A percentile compares a stretch with the other conserved stretches of the same genome.
These are phyloP conservation scores for Kazachstania martiniae DNA, from an alignment of 805 yeast species.

Conservation along the genomic window DNA sequence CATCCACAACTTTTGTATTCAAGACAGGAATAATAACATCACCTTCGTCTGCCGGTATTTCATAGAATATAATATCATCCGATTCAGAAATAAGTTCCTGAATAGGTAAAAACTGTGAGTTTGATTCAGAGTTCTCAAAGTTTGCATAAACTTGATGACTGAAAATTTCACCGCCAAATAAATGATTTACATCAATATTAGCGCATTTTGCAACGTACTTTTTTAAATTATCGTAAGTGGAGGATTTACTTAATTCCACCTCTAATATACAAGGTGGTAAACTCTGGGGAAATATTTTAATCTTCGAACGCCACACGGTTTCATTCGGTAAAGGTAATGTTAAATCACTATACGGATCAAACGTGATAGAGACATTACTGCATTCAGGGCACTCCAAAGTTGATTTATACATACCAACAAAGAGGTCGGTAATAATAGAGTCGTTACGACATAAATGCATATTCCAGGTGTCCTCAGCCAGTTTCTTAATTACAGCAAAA, in stretches of 20 bases:
- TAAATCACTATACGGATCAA: conserved; percentile 87
- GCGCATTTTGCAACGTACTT: conserved; percentile 44
- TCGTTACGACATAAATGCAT: conserved; percentile 73
- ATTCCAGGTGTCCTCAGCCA: conserved; percentile 74
- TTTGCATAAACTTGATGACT: conserved; percentile 57
- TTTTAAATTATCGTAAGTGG: conserved; percentile 55
- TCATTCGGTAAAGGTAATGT: conserved; percentile 81
- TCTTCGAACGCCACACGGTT: conserved; percentile 56
- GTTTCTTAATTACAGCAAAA: conserved; percentile 38
- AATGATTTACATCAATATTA: conserved; percentile 24
- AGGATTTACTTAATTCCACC: conserved; percentile 58
- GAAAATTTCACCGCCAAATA: conserved; percentile 53
- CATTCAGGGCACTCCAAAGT: conserved; percentile 85
- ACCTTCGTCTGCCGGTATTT: conserved; percentile 29
- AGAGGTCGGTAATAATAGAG: conserved; percentile 73
- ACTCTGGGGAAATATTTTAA: conserved; percentile 51
- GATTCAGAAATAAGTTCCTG: conserved; percentile 51
- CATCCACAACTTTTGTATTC: conserved; percentile 33
- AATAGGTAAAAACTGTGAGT: conserved; percentile 45
- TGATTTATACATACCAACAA: conserved; percentile 85
- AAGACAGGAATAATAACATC: conserved; percentile 53
- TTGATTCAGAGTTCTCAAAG: conserved; percentile 51
- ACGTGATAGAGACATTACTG: conserved; percentile 67
- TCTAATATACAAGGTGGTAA: conserved; percentile 45
- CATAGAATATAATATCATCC: conserved; percentile 63